Evolutionary conservation across 805 yeast species (phyloP), one percentile per base, ranked within the genome.

Genomic region (Metschnikowia vanudenii): DNA sequence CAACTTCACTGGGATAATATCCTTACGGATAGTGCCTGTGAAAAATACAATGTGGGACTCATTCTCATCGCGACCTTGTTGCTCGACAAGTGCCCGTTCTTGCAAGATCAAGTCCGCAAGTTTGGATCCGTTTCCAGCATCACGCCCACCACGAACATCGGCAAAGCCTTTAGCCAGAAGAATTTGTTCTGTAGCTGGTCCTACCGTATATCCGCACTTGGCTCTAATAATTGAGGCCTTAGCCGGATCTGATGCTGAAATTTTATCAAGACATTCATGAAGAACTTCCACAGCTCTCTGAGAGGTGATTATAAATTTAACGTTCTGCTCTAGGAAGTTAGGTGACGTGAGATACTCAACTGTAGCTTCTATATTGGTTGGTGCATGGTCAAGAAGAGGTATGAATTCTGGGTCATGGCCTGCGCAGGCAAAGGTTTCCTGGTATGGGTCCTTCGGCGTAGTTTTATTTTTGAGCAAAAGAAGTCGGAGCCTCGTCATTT

Each of bases 261-360:
- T 54, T 10, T 48, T 47, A 0, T 53, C 50, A 5, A 84, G 65
- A 12, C 78, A 61, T 32, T 70, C 68, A 50, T 78, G 78, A 11
- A 89, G 64, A 4, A 88, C 83, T 55, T 91, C 97, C 0, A 91
- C 96, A 1, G 97, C 96, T 53, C 98, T 65, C 61, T 92, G 97
- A 1, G 96, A 86, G 0, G 98, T 91, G 3, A 92, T 81, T 9
- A 92, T 84, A 31, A 89, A 64, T 0, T 82, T 78, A 34, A 75
- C 73, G 24, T 73, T 68, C 0, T 64, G 55, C 1, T 56, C 39
- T 0, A 77, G 49, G 50, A 79, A 81, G 9, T 66, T 69, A 0
- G 59, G 57, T 4, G 80, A 71, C 2, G 58, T 57, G 10, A 89
- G 65, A 41, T 75, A 74, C 0, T 57, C 51, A 3, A 73, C 58